Evolutionary conservation across 2,329 filamentous ascomycete species (phyloP).

Genomic region (Colletotrichum paranaense): DNA sequence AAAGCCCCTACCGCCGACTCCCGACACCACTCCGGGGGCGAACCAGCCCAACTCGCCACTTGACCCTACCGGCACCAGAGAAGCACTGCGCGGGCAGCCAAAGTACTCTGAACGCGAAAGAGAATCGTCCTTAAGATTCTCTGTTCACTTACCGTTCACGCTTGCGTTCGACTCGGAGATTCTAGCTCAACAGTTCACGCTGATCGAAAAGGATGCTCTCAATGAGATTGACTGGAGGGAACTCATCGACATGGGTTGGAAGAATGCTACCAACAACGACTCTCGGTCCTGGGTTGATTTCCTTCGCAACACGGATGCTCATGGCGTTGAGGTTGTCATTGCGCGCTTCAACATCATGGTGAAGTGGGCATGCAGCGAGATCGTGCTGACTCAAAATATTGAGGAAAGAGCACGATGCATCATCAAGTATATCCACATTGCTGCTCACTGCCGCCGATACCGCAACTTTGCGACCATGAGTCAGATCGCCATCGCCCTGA

Average conservation of each 20-base stretch:
- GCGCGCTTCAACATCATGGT: slow-evolving; percentile 90
- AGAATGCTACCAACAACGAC: slow-evolving; percentile 72
- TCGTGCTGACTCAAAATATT: slow-evolving; percentile 77
- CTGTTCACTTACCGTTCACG: slow-evolving; percentile 80
- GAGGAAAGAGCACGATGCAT: slow-evolving; percentile 81
- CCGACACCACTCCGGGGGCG: slow-evolving; percentile 59
- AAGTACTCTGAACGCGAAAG: slow-evolving; percentile 41
- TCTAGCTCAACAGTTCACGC: slow-evolving; percentile 84
- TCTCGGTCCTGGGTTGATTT: slow-evolving; percentile 86
- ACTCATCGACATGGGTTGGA: slow-evolving; percentile 86
- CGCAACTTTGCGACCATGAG: slow-evolving; percentile 88
- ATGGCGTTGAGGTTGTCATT: slow-evolving; percentile 85
- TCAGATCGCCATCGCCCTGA: slow-evolving; percentile 81
- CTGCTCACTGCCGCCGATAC: slow-evolving; percentile 77
- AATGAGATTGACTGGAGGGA: slow-evolving; percentile 92
- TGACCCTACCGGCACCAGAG: slow-evolving; percentile 48
- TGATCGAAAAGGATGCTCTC: slow-evolving; percentile 87
- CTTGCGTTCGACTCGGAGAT: slow-evolving; percentile 83
- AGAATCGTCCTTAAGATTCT: slow-evolving; percentile 51
- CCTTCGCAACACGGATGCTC: slow-evolving; percentile 76
- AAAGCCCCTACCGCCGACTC: slow-evolving; percentile 61
- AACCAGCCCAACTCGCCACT: slow-evolving; percentile 46
- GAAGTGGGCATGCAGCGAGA: slow-evolving; percentile 86
- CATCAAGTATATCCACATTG: slow-evolving; percentile 86
- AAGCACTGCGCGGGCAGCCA: slow-evolving; percentile 49